Evolutionary conservation across 2,329 filamentous ascomycete species (phyloP), one percentile per base, ranked within the genome.

Genomic region (Phyllosticta citriasiana): DNA sequence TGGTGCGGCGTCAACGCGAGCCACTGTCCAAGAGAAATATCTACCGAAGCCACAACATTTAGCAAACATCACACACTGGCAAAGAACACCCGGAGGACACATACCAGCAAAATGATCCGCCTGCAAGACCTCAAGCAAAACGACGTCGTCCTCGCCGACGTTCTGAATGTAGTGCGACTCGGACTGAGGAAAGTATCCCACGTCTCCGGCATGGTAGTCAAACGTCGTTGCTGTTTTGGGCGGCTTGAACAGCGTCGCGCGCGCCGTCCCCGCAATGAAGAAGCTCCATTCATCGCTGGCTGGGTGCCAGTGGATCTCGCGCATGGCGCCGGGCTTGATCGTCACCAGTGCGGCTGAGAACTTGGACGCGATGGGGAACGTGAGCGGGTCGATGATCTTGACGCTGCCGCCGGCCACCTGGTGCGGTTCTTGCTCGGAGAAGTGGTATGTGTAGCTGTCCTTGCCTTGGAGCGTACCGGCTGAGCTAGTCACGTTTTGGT

Each of bases 1-100:
- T 84, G 83, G 53, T 76, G 75, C 0, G 83, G 82, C 1, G 81
- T 84, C 2, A 78, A 72, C 0, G 73, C 78, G 30, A 80, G 67
- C 78, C 78, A 80, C 64, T 80, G 77, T 0, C 76, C 77, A 10
- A 79, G 68, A 4, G 75, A 73, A 52, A 80, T 71, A 66, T 63
- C 71, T 70, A 33, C 16, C 40, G 51, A 52, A 62, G 14, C 1
- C 16, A 26, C n/a, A 24, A n/a, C 30, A 55, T 14, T 14, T 22
- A 56, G 26, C 22, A 55, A 10, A 33, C 9, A 9, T 6, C 7
- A 19, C 22, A 54, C 54, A 57, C 47, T 57, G 51, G 14, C 26
- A 40, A 16, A 30, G n/a, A 57, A 9, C 8, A 26, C 1, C 19
- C 12, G 19, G 57, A 27, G 4, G 1, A 24, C 19, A 57, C 55